Percentiles rank a stretch among this genome's conserved stretches.
These are phyloP conservation scores for Tylopilus felleus DNA, from an alignment of 768 basidiomycete genomes.

Conservation along the genomic window DNA sequence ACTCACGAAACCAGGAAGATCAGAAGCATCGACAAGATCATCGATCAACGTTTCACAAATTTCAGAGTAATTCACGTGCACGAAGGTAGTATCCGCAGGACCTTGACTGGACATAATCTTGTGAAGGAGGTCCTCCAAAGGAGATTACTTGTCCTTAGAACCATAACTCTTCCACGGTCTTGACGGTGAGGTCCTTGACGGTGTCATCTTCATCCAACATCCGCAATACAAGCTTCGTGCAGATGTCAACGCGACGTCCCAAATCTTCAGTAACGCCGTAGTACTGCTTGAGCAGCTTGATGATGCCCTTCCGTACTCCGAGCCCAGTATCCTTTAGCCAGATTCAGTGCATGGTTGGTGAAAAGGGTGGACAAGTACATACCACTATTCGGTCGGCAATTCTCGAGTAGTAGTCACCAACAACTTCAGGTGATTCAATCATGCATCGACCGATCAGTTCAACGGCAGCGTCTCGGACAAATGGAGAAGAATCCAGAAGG, in stretches of 20 bases:
- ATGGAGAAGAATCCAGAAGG: conserved; percentile 86
- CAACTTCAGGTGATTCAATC: conserved; percentile 82
- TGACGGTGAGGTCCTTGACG: conserved; percentile 89
- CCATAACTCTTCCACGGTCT: conserved; percentile 90
- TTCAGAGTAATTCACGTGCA: conserved; percentile 72
- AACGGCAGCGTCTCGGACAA: conserved; percentile 94
- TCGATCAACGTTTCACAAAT: conserved; percentile 87
- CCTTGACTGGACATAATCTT: conserved; percentile 76
- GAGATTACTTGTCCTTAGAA: conserved; percentile 82
- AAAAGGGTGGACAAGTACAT: conserved; percentile 24
- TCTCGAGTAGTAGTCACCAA: conserved; percentile 81
- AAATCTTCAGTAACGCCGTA: conserved; percentile 64
- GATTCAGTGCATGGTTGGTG: background rate
- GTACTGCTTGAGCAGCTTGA: conserved; percentile 87
- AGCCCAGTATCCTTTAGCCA: conserved; percentile 82
- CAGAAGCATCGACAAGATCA: conserved; percentile 82
- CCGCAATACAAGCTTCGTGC: conserved; percentile 73
- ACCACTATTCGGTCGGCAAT: conserved; percentile 92
- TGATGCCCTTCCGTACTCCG: conserved; percentile 90
- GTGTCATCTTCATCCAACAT: conserved; percentile 93
- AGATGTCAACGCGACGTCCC: conserved; percentile 70
- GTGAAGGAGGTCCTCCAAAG: conserved; percentile 80
- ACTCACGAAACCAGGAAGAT: conserved; percentile 73
- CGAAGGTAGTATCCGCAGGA: conserved; percentile 46
- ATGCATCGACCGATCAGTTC: conserved; percentile 98